A percentile compares a stretch with the other conserved stretches of the same genome.
These are phyloP conservation scores for Exophiala sp. DNA, from an alignment of 2,329 filamentous ascomycete species.

Conservation along the genomic window DNA sequence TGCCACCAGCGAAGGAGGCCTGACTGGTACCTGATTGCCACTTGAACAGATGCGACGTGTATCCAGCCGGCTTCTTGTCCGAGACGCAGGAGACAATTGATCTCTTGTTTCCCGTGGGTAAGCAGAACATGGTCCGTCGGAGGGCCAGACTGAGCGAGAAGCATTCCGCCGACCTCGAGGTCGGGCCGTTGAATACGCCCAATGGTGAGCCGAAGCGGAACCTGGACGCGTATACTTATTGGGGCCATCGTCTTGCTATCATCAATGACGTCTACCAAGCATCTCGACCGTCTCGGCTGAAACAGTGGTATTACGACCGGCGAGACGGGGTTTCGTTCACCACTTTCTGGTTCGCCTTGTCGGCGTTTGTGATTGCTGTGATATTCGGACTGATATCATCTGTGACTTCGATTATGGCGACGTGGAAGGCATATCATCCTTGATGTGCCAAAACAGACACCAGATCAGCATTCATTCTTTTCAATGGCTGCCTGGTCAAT, in stretches of 20 bases:
- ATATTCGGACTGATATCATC: slow-evolving; percentile 5
- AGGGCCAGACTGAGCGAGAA: neutral
- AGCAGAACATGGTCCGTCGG: neutral
- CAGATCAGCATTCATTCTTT: too few species aligned
- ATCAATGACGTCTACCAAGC: neutral
- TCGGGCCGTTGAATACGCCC: neutral
- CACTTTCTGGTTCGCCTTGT: slow-evolving; percentile 4
- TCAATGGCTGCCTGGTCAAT: too few species aligned
- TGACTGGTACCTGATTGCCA: too few species aligned
- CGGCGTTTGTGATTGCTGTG: neutral
- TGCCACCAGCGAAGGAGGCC: too few species aligned
- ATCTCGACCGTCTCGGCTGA: neutral
- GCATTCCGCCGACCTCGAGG: slow-evolving; percentile 2
- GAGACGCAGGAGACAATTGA: slow-evolving; percentile 1
- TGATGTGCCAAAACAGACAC: neutral
- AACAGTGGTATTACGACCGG: slow-evolving; percentile 2
- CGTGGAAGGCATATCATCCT: neutral
- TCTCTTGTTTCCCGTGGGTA: neutral
- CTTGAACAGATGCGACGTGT: too few species aligned
- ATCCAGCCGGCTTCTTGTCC: too few species aligned
- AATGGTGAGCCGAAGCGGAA: neutral
- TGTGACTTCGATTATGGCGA: neutral
- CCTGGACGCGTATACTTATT: neutral
- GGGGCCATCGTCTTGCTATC: neutral
- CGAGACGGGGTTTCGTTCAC: neutral